Base-by-base conservation (phyloP, 1,284 basidiomycete species). In the Pascua sp. region DNA sequence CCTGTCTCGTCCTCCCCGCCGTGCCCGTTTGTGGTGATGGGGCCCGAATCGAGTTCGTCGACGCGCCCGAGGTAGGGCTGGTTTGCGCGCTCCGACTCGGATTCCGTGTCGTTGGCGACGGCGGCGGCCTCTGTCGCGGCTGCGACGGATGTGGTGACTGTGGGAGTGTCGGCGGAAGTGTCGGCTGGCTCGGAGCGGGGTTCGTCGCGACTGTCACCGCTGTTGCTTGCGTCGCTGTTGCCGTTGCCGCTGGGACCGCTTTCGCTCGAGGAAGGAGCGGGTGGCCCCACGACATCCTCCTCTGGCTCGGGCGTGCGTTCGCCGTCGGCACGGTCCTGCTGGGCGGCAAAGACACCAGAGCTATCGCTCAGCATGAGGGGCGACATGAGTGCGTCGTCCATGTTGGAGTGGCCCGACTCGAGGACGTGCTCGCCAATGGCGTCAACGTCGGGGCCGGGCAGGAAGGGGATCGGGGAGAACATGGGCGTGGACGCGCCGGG, bases 11-110 rank as follows among this genome's bases (percentile, higher is more conserved):
- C 50, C 13, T 39, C 42, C n/a, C 46, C 54, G 37, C 41, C 56
- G 17, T 55, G 49, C 16, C 55, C 57, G 51, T 60, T 63, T 24
- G 64, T 36, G 8, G 55, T 48, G 18, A 76, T 56, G 4, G 76
- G 75, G 4, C 77, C 77, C 0, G 76, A 72, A 55, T 79, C 77
- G 42, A 79, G 67, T 60, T 79, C 77, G 60, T 79, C 77, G 15
- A 79, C 77, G 56, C 71, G 59, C 17, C 77, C 77, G 1, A 76
- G 62, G 58, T 74, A 78, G 9, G 74, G 67, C 51, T 73, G 69
- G 59, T 70, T 62, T 10, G 56, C 51, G 8, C 41, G 17, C 38
- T 37, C 18, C 4, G 24, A 32, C 3, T 32, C 24, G 24, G 24
- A 32, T 42, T 47, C 47, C 42, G 38, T 32, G 17, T 16, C 18